These are phyloP conservation scores for Cladosporium sp. DNA, from an alignment of 2,329 filamentous ascomycete species.

Conservation along the genomic window DNA sequence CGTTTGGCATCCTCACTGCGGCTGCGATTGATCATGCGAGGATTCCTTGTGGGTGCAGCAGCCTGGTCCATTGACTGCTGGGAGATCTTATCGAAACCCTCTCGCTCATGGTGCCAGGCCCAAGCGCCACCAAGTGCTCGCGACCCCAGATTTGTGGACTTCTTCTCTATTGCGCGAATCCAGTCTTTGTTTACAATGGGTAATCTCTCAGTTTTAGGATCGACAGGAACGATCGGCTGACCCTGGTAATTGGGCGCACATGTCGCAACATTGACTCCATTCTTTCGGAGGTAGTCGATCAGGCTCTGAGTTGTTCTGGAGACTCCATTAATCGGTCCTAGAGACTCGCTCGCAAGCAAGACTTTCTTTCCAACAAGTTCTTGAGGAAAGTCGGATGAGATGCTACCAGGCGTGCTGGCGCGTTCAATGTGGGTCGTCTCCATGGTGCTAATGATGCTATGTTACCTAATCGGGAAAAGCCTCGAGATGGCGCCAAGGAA, in stretches of 20 bases:
- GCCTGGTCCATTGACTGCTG: conserved; percentile 19
- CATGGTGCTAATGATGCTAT: not conserved
- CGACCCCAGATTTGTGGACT: conserved; percentile 29
- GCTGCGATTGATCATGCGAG: conserved; percentile 27
- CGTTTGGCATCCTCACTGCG: conserved; percentile 24
- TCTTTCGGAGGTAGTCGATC: conserved; percentile 60
- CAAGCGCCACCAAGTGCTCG: conserved; percentile 31
- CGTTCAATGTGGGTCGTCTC: conserved; percentile 6
- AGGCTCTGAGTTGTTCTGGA: conserved; percentile 66
- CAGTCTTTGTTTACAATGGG: conserved; percentile 33
- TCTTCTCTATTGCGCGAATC: conserved; percentile 30
- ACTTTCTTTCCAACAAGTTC: conserved; percentile 58
- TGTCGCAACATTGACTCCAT: conserved; percentile 62
- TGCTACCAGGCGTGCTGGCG: not conserved
- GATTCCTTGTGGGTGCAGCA: conserved; percentile 14
- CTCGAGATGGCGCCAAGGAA: not conserved
- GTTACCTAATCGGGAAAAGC: not conserved
- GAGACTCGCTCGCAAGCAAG: conserved; percentile 66
- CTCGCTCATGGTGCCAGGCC: conserved; percentile 29
- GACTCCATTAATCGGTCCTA: conserved; percentile 70
- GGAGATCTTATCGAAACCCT: conserved; percentile 13
- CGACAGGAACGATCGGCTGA: conserved; percentile 42
- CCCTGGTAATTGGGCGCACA: conserved; percentile 59
- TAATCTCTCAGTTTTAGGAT: conserved; percentile 22
- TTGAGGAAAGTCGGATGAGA: conserved; percentile 34